Evolutionary conservation across 768 basidiomycete species (phyloP), one percentile per base, ranked within the genome.

Genomic region (Agrocybe chaxingu): DNA sequence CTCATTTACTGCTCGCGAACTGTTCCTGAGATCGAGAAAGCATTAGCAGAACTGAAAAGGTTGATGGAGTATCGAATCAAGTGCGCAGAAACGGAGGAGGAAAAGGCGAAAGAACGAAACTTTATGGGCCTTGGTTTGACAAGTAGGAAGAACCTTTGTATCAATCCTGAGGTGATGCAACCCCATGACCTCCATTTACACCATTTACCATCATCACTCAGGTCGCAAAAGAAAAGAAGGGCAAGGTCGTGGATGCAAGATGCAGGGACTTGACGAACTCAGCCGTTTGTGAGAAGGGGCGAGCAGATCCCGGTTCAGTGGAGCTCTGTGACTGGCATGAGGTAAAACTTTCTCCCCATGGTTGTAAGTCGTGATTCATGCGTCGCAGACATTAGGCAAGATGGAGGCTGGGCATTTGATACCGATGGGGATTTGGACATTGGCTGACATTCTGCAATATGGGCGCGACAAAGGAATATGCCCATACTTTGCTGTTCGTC

Each of bases 1-100:
- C 84, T 99, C 51, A 87, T 99, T 54, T 99, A 99, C 68, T 99
- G 97, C 68, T 98, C 97, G 8, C 94, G 97, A 61, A 99, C 97
- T 8, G 97, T 99, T 7, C 97, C 97, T 3, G 97, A 99, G 71
- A 99, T 99, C 56, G 97, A 99, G 68, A 99, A 99, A 66, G 97
- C 96, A 0, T 74, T 99, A 51, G 84, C 94, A 3, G 97, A 99
- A 70, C 70, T 99, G 64, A 97, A 98, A 66, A 76, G 96, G 44
- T 71, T 99, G 16, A 91, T 99, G 83, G 83, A 82, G 19, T 98
- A 98, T 68, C 85, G 97, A 37, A 77, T 84, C 57, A 70, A 75
- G 7, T 76, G 71, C 54, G 87, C 87, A 8, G 89, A 90, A 60
- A 86, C 81, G 1, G 80, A 84, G 19, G 89, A 87, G 54, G 74